Evolutionary conservation across 192 early-diverging fungal species (phyloP).

Genomic region (Coemansia sp.): DNA sequence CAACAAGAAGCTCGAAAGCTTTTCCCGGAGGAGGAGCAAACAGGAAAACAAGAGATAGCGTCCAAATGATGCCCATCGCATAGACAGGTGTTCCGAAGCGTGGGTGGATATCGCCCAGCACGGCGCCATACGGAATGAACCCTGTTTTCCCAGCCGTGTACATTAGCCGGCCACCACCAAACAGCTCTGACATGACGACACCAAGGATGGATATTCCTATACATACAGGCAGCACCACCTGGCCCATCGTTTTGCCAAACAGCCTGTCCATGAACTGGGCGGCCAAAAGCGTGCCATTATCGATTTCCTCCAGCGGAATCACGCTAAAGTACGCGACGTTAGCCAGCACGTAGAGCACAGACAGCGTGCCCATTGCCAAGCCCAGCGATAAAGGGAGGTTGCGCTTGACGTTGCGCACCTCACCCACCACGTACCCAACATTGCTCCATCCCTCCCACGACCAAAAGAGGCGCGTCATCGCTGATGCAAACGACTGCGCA

Average conservation of each 20-base stretch:
- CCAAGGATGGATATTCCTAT: slow-evolving; percentile 57
- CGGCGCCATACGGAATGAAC: slow-evolving; percentile 53
- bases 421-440: slow-evolving; percentile 76
- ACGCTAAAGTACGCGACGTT: slow-evolving; percentile 83
- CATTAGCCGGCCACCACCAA: slow-evolving; percentile 55
- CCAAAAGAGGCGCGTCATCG: slow-evolving; percentile 57
- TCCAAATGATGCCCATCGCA: slow-evolving; percentile 50
- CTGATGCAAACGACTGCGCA: slow-evolving; percentile 55
- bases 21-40: slow-evolving; percentile 56
- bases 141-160: slow-evolving; percentile 55
- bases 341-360: slow-evolving; percentile 70
- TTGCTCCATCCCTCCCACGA: slow-evolving; percentile 70
- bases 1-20: slow-evolving; percentile 60
- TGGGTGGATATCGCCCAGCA: slow-evolving; percentile 49
- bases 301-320: slow-evolving; percentile 65
- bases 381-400: slow-evolving; percentile 74
- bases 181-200: slow-evolving; percentile 56
- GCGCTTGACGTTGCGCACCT: slow-evolving; percentile 76
- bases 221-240: slow-evolving; percentile 53
- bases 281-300: slow-evolving; percentile 63
- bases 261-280: slow-evolving; percentile 58
- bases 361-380: slow-evolving; percentile 70
- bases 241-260: slow-evolving; percentile 58
- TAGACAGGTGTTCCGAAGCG: slow-evolving; percentile 53
- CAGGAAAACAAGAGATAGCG: slow-evolving; percentile 49